phyloP scores from a whole-genome alignment of 1,284 basidiomycete genomes.

The Lentinus polychrous region DNA sequence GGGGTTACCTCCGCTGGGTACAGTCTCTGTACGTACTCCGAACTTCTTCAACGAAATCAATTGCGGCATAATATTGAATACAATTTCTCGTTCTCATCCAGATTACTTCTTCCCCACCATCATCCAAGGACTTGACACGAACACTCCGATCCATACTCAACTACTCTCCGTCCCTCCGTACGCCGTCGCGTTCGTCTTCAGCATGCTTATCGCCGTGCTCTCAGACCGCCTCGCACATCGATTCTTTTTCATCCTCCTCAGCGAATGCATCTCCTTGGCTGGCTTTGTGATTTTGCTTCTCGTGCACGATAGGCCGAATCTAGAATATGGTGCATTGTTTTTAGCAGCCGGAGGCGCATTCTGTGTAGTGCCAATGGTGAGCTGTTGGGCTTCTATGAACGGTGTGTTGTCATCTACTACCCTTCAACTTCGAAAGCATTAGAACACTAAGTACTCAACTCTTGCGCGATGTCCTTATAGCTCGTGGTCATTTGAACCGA shows the following conservation, averaged over 20 bases:
- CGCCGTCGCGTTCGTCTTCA: slow-evolving; percentile 25
- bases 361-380: slow-evolving; percentile 24
- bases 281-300: slow-evolving; percentile 24
- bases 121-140: slow-evolving; percentile 32
- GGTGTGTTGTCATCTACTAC: slow-evolving; percentile 13
- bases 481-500: slow-evolving; percentile 23
- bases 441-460: background rate
- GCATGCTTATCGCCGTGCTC: slow-evolving; percentile 21
- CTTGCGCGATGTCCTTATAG: slow-evolving; percentile 12
- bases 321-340: slow-evolving; percentile 27
- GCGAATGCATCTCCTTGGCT: slow-evolving; percentile 17
- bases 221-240: slow-evolving; percentile 23
- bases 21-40: slow-evolving; percentile 19
- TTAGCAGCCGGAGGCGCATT: slow-evolving; percentile 25
- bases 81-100: background rate
- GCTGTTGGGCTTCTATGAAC: slow-evolving; percentile 30
- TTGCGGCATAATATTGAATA: too few relatives aligned
- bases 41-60: background rate
- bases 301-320: slow-evolving; percentile 21
- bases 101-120: slow-evolving; percentile 29
- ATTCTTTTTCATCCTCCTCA: slow-evolving; percentile 22
- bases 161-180: slow-evolving; percentile 48
- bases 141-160: slow-evolving; percentile 38
- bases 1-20: slow-evolving; percentile 25
- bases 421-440: background rate